Evolutionary conservation across 371 early-diverging fungal species (phyloP).

Genomic region (Batkoa obscura): DNA sequence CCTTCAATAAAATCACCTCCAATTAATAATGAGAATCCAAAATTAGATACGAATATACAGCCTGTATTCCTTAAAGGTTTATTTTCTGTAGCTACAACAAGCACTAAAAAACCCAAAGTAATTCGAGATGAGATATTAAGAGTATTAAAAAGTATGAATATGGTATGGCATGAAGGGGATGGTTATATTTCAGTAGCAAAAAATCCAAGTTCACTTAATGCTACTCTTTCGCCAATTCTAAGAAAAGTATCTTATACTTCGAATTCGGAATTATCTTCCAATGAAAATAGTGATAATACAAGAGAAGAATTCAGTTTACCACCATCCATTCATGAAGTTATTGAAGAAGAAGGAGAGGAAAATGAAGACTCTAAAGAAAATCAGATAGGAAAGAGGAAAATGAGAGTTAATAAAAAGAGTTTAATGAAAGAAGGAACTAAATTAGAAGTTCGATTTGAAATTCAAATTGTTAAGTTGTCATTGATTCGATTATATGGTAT

Average conservation of each 20-base stretch:
- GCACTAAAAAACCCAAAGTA: constrained; percentile 45
- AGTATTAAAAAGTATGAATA: constrained; percentile 32
- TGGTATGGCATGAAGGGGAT: constrained; percentile 33
- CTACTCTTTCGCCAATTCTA: not conserved
- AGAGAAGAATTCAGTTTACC: not conserved
- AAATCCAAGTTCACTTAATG: not conserved
- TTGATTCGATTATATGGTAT: constrained; percentile 52
- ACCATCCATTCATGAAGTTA: not conserved
- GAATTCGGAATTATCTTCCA: not conserved
- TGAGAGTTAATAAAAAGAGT: too few species aligned
- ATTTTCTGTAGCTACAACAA: constrained; percentile 55
- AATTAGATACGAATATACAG: constrained; percentile 7
- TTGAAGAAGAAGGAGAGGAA: not conserved
- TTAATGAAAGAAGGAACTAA: not conserved
- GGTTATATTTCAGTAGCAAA: not conserved
- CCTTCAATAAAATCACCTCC: not conserved
- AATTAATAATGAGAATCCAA: constrained; percentile 8
- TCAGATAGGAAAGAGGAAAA: too few species aligned
- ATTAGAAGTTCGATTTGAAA: constrained; percentile 37
- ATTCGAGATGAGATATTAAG: constrained; percentile 46
- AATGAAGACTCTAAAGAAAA: not conserved
- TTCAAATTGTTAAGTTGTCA: constrained; percentile 51
- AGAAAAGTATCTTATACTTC: not conserved
- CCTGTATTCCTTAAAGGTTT: constrained; percentile 58
- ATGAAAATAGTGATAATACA: not conserved